phyloP scores from a whole-genome alignment of 305 asterid genomes.

The Solanum hybrid region DNA sequence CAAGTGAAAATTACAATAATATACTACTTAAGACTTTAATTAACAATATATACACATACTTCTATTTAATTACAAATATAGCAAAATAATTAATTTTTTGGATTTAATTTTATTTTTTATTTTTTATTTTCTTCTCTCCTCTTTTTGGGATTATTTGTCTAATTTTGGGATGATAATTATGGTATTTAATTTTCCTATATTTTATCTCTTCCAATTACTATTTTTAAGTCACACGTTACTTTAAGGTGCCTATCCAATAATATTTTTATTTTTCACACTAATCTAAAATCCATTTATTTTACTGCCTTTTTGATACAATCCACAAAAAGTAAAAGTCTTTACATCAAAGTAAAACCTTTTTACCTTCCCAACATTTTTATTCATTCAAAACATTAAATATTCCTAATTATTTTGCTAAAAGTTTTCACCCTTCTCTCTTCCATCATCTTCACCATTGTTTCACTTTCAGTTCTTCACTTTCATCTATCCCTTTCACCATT shows the following conservation, averaged over 20 bases:
- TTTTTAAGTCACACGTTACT: not conserved
- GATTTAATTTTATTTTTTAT: no score
- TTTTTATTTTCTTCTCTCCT: not conserved
- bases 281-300: no score
- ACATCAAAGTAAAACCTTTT: not conserved
- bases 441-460: not conserved
- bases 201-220: not conserved
- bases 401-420: not conserved
- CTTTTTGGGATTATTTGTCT: not conserved
- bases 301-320: not conserved
- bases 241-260: not conserved
- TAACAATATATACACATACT: no score
- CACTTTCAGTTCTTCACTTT: not conserved
- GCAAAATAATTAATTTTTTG: not conserved
- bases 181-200: not conserved
- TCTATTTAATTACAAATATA: no score
- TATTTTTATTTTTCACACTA: not conserved
- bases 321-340: not conserved
- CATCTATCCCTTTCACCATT: not conserved
- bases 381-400: no score
- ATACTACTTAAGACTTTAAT: no score
- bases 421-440: not conserved
- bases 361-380: not conserved
- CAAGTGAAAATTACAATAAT: no score
- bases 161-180: not conserved